Base-by-base conservation (phyloP, 768 basidiomycete genomes). In the Rhizopogon vesiculosus region DNA sequence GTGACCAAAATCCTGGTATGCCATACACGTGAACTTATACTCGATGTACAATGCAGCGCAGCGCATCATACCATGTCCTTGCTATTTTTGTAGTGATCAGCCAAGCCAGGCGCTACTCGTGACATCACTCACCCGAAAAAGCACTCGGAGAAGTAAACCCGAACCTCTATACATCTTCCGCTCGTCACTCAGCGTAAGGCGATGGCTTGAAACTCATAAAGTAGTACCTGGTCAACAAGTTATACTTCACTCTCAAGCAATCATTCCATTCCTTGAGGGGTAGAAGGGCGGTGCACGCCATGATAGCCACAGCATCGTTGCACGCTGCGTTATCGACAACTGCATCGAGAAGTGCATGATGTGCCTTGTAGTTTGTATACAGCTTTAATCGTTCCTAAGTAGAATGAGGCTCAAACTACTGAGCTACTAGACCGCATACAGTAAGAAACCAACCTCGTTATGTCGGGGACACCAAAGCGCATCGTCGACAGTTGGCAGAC, bases 1-100 rank as follows among this genome's bases (percentile, higher is more conserved):
- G 52, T 75, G 74, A 18, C 74, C 74, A 54, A 75, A 73, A 56
- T 76, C 74, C 72, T 75, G 40, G 39, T 18, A n/a, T 44, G 41
- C 31, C 7, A 29, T 16, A 53, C 13, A 51, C 19, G 22, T 44
- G 16, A 19, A 25, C n/a, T 10, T 12, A 7, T 7, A 38, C 16
- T 9, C 39, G 39, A 28, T 5, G 18, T 13, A 15, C 18, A 3
- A 45, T n/a, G 15, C 18, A 28, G 56, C 29, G 12, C 31, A 33
- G 2, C 25, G 25, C 10, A 3, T 39, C 41, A 43, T 52, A 45
- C 66, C 67, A 67, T 67, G 35, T 67, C 67, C 45, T 64, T 51
- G 4, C 62, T 67, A 46, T 51, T 41, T 16, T 3, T 2, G n/a
- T 40, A n/a, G 13, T 15, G n/a, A 18, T 55, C 22, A 33, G 35